phyloP scores from a whole-genome alignment of 352 stramenopile genomes.

The Pythium grandisporangium region DNA sequence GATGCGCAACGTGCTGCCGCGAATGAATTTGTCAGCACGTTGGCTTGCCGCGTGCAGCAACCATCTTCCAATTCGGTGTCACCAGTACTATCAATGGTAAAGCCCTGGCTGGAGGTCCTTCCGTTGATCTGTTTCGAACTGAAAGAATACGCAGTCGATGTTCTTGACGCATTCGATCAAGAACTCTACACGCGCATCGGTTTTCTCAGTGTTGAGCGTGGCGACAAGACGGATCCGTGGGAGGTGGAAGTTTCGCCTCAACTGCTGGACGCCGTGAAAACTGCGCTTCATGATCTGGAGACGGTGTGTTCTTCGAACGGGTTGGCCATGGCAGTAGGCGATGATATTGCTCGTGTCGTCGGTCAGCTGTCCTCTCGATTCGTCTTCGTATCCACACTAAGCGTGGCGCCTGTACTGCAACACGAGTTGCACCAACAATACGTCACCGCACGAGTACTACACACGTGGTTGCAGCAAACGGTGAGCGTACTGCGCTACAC shows the following conservation, averaged over 20 bases:
- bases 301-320: neutral
- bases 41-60: slow-evolving; percentile 1
- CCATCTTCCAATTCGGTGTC: neutral
- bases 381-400: neutral
- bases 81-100: too few relatives aligned
- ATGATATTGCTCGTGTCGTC: neutral
- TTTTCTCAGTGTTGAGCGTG: too few relatives aligned
- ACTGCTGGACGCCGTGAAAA: too few relatives aligned
- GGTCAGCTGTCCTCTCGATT: neutral
- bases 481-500: neutral
- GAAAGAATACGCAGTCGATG: slow-evolving; percentile 26
- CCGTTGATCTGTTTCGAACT: slow-evolving; percentile 34
- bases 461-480: neutral
- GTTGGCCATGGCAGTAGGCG: neutral
- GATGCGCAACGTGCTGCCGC: slow-evolving; percentile 17
- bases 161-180: slow-evolving; percentile 18
- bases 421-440: neutral
- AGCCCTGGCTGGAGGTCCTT: slow-evolving; percentile 13
- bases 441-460: neutral
- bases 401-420: too few relatives aligned
- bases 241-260: slow-evolving; percentile 1
- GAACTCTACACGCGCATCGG: slow-evolving; percentile 23
- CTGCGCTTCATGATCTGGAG: too few relatives aligned
- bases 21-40: slow-evolving; percentile 24
- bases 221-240: too few relatives aligned